Conservation (phyloP, 345 rosid genomes). For the Carallia pectinifolia region DNA sequence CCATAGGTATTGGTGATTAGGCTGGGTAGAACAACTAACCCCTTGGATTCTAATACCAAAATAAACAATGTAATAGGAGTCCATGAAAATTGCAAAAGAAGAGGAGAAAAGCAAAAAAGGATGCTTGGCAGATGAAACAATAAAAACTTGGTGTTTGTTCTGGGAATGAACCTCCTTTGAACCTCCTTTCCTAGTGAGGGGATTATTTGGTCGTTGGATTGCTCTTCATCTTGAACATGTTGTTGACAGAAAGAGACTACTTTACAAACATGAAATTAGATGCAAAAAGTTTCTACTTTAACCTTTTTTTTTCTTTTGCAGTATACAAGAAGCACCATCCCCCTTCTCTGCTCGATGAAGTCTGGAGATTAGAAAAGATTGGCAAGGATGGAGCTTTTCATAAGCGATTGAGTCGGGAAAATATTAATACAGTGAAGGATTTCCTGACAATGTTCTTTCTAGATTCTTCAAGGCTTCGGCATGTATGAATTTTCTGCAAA, state of each 20-base stretch:
- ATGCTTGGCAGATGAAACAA: no score
- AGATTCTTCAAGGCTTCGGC: conserved; percentile 67
- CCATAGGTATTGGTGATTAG: no score
- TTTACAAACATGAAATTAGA: conserved; percentile 7
- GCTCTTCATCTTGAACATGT: neutral
- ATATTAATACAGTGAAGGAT: conserved; percentile 73
- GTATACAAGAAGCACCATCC: conserved; percentile 97
- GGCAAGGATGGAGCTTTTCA: conserved; percentile 99
- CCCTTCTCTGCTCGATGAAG: conserved; percentile 79
- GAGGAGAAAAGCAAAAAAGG: no score
- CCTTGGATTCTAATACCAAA: no score
- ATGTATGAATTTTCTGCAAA: conserved; percentile 40
- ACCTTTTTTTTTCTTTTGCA: conserved; percentile 34
- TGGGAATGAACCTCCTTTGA: no score
- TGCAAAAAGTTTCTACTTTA: neutral
- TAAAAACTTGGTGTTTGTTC: no score
- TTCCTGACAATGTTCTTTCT: conserved; percentile 63
- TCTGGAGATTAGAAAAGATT: conserved; percentile 96
- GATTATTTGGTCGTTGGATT: no score
- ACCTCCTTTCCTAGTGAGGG: no score
- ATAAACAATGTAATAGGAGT: no score
- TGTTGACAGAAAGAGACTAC: neutral
- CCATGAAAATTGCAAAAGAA: no score
- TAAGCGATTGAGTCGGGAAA: conserved; percentile 67
- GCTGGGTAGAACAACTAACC: no score